phyloP scores from a whole-genome alignment of 768 basidiomycete genomes.

The Saitozyma sp. region DNA sequence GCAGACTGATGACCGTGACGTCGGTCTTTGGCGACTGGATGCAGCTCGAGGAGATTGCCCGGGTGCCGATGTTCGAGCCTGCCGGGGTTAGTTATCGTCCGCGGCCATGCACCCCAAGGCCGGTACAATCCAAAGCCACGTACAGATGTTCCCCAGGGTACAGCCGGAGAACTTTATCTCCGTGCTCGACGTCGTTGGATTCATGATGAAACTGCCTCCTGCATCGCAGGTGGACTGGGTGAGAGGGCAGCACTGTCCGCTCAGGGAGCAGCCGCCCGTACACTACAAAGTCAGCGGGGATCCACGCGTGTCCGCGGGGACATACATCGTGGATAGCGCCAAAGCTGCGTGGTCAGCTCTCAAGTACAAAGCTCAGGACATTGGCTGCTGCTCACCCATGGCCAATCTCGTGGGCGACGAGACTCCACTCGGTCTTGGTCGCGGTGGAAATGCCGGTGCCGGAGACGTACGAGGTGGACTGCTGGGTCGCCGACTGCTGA shows the following conservation, averaged over 20 bases:
- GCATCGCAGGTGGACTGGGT: conserved; percentile 64
- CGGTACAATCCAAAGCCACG: conserved; percentile 5
- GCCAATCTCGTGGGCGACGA: conserved; percentile 51
- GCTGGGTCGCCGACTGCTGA: conserved; percentile 56
- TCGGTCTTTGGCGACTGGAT: conserved; percentile 62
- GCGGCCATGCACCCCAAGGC: background rate
- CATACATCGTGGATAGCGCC: conserved; percentile 65
- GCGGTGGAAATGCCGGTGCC: conserved; percentile 81
- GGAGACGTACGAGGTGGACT: conserved; percentile 61
- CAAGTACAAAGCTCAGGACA: too few species aligned
- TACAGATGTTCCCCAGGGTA: conserved; percentile 81
- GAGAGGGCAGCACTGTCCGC: conserved; percentile 68
- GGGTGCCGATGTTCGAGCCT: conserved; percentile 65
- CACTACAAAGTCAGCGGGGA: conserved; percentile 53
- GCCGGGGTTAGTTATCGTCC: background rate
- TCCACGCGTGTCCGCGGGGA: background rate
- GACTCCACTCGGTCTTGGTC: conserved; percentile 63
- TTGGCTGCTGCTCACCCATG: conserved; percentile 27
- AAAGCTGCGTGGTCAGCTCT: conserved; percentile 62
- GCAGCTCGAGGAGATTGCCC: conserved; percentile 64
- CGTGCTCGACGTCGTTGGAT: conserved; percentile 63
- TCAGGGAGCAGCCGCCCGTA: conserved; percentile 63
- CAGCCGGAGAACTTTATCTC: conserved; percentile 76
- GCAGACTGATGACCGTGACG: conserved; percentile 34
- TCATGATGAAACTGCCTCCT: conserved; percentile 75